Evolutionary conservation across 2,329 filamentous ascomycete genomes (phyloP).

Genomic region (Metarhizium anisopliae): DNA sequence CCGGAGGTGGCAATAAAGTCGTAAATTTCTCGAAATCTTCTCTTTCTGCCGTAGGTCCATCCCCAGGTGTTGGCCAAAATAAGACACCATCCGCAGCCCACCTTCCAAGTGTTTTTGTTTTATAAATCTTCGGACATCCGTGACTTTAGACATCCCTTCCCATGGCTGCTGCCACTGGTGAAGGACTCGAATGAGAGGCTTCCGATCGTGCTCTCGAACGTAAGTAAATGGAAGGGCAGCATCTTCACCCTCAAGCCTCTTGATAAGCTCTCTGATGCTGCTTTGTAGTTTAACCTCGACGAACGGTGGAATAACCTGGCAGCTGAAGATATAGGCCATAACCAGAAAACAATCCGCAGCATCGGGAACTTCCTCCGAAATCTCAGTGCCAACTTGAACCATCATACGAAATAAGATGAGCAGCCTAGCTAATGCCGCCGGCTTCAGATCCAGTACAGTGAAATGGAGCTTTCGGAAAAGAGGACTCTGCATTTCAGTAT

Average conservation of each 20-base stretch:
- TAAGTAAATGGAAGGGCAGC: background rate
- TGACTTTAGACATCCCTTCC: background rate
- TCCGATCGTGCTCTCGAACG: background rate
- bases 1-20: background rate
- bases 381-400: background rate
- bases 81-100: too few relatives aligned
- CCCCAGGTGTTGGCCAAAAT: too few relatives aligned
- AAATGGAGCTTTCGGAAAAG: conserved; percentile 9
- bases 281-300: conserved; percentile 10
- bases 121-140: background rate
- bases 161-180: conserved; percentile 6
- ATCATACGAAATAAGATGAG: conserved; percentile 13
- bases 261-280: conserved; percentile 11
- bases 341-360: conserved; percentile 7
- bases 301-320: conserved; percentile 10
- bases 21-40: background rate
- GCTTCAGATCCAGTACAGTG: conserved; percentile 15
- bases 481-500: background rate
- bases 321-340: conserved; percentile 13
- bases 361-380: background rate
- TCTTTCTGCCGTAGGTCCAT: background rate
- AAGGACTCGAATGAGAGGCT: conserved; percentile 5
- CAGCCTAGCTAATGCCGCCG: conserved; percentile 13
- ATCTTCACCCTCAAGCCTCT: conserved; percentile 8
- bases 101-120: too few relatives aligned